Conservation (phyloP, 805 yeast genomes). For the Saccharomycopsis oosterbeekiorum region DNA sequence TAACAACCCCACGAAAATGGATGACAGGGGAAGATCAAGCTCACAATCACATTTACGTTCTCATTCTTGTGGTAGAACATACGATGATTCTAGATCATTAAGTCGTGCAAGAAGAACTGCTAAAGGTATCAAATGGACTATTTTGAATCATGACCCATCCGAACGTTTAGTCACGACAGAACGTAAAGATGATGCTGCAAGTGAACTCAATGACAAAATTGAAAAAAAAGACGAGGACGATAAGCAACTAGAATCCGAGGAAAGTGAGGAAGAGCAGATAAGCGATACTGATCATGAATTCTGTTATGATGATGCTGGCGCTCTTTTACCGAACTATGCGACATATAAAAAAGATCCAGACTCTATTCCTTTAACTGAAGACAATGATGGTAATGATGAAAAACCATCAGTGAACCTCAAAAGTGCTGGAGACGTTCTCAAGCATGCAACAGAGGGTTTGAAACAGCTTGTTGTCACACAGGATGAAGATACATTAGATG, state of each 20-base stretch:
- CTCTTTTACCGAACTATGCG: conserved; percentile 48
- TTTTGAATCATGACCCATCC: conserved; percentile 65
- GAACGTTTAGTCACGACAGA: conserved; percentile 35
- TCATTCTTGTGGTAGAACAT: conserved; percentile 8
- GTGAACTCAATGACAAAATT: not conserved
- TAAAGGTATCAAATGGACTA: conserved; percentile 44
- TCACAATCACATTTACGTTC: conserved; percentile 2
- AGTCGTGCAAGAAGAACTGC: conserved; percentile 10
- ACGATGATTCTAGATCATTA: conserved; percentile 10
- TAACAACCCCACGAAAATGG: not conserved
- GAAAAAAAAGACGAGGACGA: not conserved
- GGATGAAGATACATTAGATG: not conserved
- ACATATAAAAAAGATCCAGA: conserved; percentile 13
- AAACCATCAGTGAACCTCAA: not conserved
- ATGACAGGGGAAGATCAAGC: not conserved
- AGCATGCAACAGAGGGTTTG: conserved; percentile 13
- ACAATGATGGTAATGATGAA: not conserved
- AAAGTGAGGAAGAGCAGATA: conserved; percentile 50
- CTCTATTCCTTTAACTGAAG: not conserved
- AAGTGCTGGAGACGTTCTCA: conserved; percentile 6
- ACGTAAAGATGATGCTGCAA: not conserved
- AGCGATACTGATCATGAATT: conserved; percentile 49
- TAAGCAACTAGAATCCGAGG: conserved; percentile 6
- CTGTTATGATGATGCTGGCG: conserved; percentile 47
- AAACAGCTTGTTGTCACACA: conserved; percentile 2